Conservation (phyloP, 2,329 filamentous ascomycete species). For the Ampelomyces quisqualis region DNA sequence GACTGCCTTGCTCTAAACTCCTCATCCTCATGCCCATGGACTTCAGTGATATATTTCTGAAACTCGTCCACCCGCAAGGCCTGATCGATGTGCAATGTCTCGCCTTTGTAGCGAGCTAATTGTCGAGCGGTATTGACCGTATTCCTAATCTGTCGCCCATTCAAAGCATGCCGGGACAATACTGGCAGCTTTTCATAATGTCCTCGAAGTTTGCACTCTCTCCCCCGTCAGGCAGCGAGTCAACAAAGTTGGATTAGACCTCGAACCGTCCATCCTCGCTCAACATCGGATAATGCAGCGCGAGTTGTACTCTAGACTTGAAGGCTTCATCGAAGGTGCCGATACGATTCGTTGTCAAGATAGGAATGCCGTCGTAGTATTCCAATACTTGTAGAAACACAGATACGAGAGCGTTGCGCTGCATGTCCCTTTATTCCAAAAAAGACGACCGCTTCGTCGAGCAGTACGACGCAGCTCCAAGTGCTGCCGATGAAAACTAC, state of each 20-base stretch:
- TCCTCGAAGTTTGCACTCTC: constrained; percentile 4
- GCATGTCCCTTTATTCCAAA: constrained; percentile 45
- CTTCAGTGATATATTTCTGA: background rate
- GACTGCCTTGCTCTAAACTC: no score
- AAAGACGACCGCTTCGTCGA: constrained; percentile 51
- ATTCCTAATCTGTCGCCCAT: constrained; percentile 10
- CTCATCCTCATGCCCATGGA: background rate
- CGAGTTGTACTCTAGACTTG: constrained; percentile 23
- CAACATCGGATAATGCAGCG: constrained; percentile 26
- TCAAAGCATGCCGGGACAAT: constrained; percentile 6
- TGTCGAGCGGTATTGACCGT: constrained; percentile 11
- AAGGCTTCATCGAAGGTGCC: constrained; percentile 45
- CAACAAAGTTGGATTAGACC: constrained; percentile 9
- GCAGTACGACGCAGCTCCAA: constrained; percentile 50
- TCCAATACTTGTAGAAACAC: constrained; percentile 43
- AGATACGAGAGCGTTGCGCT: constrained; percentile 26
- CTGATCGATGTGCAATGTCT: background rate
- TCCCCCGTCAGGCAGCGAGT: constrained; percentile 1
- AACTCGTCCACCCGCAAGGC: background rate
- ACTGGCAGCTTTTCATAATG: constrained; percentile 3
- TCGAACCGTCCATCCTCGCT: constrained; percentile 42
- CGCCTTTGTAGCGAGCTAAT: constrained; percentile 11
- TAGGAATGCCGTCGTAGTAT: constrained; percentile 48
- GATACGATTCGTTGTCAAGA: constrained; percentile 49
- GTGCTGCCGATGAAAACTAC: background rate